Base-by-base conservation (phyloP, 345 rosid species). In the Angophora floribunda region DNA sequence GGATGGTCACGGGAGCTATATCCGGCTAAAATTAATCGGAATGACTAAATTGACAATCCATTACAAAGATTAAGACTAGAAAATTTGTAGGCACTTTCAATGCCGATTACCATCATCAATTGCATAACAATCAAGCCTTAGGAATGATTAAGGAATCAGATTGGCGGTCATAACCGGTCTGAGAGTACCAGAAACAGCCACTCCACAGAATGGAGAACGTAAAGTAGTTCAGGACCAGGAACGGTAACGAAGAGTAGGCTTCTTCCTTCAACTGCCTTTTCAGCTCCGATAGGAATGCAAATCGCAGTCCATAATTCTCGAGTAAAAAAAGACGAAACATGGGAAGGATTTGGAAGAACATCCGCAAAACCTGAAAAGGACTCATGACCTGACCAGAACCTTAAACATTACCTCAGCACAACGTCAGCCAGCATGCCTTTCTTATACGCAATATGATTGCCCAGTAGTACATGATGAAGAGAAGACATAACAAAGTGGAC, bases 1-100 rank as follows among this genome's bases (percentile, higher is more conserved):
- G 22, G 11, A 55, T 12, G 2, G 1, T 0, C 22, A 55, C 11
- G 1, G 19, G 6, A 52, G 17, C 1, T 3, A 52, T 16, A 8
- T 52, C 15, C 2, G 55, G 22, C 55, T 52, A 52, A 52, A 52
- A 52, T 52, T 52, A 52, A 8, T 52, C 55, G 0, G 6, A 52
- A 52, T 52, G 17, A 52, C 22, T 52, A 52, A 52, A 52, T 52
- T 6, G 1, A 52, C 22, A 52, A 52, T 52, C 17, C 17, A 21
- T 52, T 52, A 52, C 15, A 52, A 52, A 15, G 21, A 15, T 52
- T 52, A 52, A 3, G 17, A 52, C 55, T 52, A 52, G 7, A 12
- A 55, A 55, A 55, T 9, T 63, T 63, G 28, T n/a, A n/a, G 70
- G 36, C 9, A n/a, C 70, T 28, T n/a, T 63, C 36, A 28, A n/a